Evolutionary conservation across 2,329 filamentous ascomycete species (phyloP).

Genomic region (Chrysosporium queenslandicum): DNA sequence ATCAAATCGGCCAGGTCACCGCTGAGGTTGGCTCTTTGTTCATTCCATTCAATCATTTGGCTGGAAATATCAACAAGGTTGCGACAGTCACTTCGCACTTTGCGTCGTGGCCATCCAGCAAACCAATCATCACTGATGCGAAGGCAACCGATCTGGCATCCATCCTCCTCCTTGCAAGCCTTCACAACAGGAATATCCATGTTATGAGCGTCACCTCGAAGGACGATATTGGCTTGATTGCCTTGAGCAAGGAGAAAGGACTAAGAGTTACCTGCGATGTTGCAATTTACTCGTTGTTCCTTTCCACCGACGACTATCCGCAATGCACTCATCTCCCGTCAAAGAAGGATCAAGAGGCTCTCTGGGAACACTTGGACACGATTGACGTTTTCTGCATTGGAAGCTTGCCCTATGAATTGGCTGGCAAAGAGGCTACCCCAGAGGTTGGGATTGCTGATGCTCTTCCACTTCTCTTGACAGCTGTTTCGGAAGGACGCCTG

Average conservation of each 20-base stretch:
- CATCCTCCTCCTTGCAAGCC: slow-evolving; percentile 63
- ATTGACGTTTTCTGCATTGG: slow-evolving; percentile 75
- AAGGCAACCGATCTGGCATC: slow-evolving; percentile 74
- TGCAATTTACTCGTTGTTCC: slow-evolving; percentile 67
- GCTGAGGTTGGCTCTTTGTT: slow-evolving; percentile 69
- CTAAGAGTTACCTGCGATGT: slow-evolving; percentile 74
- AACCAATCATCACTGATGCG: slow-evolving; percentile 72
- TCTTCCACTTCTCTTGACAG: slow-evolving; percentile 63
- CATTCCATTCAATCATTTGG: slow-evolving; percentile 71
- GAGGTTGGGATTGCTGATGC: slow-evolving; percentile 61
- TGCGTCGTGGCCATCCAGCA: slow-evolving; percentile 63
- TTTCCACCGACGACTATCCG: slow-evolving; percentile 61
- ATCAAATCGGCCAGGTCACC: slow-evolving; percentile 62
- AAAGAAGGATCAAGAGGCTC: slow-evolving; percentile 56
- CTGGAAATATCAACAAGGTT: slow-evolving; percentile 75
- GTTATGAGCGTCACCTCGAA: slow-evolving; percentile 72
- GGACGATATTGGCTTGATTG: slow-evolving; percentile 67
- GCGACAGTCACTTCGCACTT: slow-evolving; percentile 71
- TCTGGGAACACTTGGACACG: slow-evolving; percentile 62
- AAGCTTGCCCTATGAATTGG: slow-evolving; percentile 67
- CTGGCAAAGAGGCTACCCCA: slow-evolving; percentile 48
- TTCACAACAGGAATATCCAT: slow-evolving; percentile 68
- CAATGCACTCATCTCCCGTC: slow-evolving; percentile 58
- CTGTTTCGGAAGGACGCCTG: slow-evolving; percentile 61
- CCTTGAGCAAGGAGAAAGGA: slow-evolving; percentile 70